These are phyloP conservation scores for Arctium minus DNA, from an alignment of 129 eudicot genomes.

Conservation along the genomic window DNA sequence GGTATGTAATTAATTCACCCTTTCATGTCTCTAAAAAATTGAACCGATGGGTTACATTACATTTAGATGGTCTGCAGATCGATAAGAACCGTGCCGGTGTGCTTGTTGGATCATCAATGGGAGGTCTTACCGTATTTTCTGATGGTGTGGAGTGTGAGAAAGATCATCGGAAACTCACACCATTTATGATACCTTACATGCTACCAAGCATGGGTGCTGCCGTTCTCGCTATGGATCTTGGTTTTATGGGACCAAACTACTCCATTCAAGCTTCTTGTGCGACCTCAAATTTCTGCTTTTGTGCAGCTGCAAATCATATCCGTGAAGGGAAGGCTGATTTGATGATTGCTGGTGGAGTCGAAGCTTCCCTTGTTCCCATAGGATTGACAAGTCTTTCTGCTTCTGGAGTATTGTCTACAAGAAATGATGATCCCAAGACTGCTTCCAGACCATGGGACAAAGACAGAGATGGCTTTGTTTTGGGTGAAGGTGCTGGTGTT, in stretches of 20 bases:
- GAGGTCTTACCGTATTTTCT: conserved; percentile 55
- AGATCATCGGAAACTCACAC: conserved; percentile 60
- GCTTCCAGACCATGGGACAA: conserved; percentile 52
- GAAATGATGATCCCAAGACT: conserved; percentile 33
- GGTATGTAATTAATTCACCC: no score
- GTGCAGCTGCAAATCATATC: no score
- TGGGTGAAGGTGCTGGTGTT: conserved; percentile 36
- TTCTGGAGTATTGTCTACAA: conserved; percentile 27
- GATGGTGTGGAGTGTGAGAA: conserved; percentile 65
- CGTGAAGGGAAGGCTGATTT: conserved; percentile 25
- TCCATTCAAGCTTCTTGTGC: no score
- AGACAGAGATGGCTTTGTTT: conserved; percentile 22
- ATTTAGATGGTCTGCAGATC: conserved; percentile 25
- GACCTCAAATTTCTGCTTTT: no score
- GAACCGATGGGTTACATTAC: neutral
- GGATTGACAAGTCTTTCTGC: conserved; percentile 33
- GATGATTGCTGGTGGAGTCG: conserved; percentile 41
- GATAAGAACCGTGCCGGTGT: conserved; percentile 66
- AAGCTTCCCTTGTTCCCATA: conserved; percentile 17
- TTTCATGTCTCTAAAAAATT: neutral
- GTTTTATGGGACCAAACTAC: no score
- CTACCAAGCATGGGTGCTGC: conserved; percentile 76
- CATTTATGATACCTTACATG: conserved; percentile 62
- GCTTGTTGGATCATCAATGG: conserved; percentile 69
- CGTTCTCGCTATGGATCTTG: conserved; percentile 38